These are phyloP conservation scores for Paraleonurus japonicus DNA, from an alignment of 257 asterid species.

Conservation along the genomic window DNA sequence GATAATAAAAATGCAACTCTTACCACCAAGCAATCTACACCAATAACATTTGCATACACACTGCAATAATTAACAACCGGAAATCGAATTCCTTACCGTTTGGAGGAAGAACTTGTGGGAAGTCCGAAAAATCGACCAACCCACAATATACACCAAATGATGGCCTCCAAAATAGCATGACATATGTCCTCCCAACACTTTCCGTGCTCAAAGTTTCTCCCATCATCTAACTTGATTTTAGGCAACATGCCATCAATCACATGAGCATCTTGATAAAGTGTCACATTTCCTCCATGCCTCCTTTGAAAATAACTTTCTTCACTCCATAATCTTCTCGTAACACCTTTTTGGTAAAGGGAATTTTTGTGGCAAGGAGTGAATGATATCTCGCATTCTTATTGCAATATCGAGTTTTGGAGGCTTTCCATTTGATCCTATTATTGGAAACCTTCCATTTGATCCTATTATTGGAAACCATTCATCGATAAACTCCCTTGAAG, in stretches of 20 bases:
- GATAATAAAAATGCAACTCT: not conserved
- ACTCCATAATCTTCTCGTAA: constrained; percentile 46
- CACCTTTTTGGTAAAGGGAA: constrained; percentile 40
- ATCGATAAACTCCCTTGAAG: constrained; percentile 61
- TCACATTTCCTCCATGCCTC: constrained; percentile 74
- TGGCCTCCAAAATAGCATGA: constrained; percentile 56
- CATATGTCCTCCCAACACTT: constrained; percentile 65
- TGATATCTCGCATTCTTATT: constrained; percentile 50
- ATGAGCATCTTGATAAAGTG: constrained; percentile 64
- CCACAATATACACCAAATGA: constrained; percentile 48
- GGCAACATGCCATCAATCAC: constrained; percentile 45
- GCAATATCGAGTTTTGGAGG: constrained; percentile 71
- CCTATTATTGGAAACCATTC: constrained; percentile 82
- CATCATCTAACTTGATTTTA: constrained; percentile 36
- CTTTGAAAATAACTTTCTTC: constrained; percentile 68
- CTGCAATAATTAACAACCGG: constrained; percentile 7
- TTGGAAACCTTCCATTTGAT: no score
- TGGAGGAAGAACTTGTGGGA: constrained; percentile 82
- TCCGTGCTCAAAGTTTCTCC: constrained; percentile 38
- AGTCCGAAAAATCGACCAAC: constrained; percentile 72
- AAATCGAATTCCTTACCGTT: constrained; percentile 45
- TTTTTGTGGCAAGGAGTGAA: constrained; percentile 57
- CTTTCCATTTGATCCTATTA: constrained; percentile 61
- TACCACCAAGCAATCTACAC: not conserved
- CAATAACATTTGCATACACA: not conserved